Evolutionary conservation across 345 rosid species (phyloP).

Genomic region (Cardamine occulta): DNA sequence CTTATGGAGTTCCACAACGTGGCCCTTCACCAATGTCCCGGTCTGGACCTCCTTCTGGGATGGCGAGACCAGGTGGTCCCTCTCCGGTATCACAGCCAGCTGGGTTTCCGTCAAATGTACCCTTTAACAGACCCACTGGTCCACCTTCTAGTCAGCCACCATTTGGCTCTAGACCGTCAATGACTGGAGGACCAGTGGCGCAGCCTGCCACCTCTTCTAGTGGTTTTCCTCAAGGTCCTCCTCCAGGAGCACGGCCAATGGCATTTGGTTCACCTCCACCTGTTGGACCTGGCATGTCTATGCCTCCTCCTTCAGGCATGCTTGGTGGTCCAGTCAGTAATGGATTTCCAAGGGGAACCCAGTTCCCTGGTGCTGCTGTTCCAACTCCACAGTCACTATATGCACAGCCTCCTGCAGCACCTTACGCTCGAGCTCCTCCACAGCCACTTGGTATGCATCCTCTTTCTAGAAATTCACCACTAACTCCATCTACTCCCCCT

Average conservation of each 20-base stretch:
- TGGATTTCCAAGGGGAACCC: conserved; percentile 54
- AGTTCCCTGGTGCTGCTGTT: conserved; percentile 49
- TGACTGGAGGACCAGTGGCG: conserved; percentile 41
- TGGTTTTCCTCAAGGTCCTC: conserved; percentile 47
- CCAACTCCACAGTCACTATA: conserved; percentile 50
- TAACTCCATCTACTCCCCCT: conserved; percentile 47
- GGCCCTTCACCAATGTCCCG: conserved; percentile 59
- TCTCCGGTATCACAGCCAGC: conserved; percentile 59
- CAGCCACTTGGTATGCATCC: conserved; percentile 57
- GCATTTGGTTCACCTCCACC: conserved; percentile 51
- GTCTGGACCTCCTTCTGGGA: conserved; percentile 58
- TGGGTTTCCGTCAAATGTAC: conserved; percentile 39
- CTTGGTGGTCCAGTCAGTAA: conserved; percentile 51
- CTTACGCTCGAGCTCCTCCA: conserved; percentile 51
- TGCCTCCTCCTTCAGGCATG: conserved; percentile 46
- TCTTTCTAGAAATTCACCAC: conserved; percentile 48
- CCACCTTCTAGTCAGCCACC: conserved; percentile 63
- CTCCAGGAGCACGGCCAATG: conserved; percentile 57
- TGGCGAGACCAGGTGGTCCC: conserved; percentile 67
- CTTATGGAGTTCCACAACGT: conserved; percentile 62
- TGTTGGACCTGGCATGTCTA: conserved; percentile 48
- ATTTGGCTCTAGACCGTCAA: conserved; percentile 64
- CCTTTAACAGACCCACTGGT: conserved; percentile 62
- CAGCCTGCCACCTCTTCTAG: conserved; percentile 41
- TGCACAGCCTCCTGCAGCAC: conserved; percentile 57